Evolutionary conservation across 208 protist species (phyloP).

Genomic region (Trypanosoma scelopori): DNA sequence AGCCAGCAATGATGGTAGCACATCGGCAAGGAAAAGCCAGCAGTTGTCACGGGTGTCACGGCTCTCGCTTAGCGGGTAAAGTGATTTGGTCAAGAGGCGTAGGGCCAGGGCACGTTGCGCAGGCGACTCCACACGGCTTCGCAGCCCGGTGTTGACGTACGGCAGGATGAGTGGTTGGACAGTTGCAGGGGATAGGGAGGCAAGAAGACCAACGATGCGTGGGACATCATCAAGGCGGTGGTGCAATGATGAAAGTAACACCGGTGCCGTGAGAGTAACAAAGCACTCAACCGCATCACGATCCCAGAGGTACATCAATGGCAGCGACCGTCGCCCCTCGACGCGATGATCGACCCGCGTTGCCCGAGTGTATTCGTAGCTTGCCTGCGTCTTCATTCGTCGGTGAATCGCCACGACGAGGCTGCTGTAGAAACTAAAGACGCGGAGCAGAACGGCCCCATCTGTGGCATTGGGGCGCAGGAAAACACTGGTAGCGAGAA

Average conservation of each 20-base stretch:
- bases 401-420: conserved; percentile 33
- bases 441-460: conserved; percentile 18
- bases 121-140: conserved; percentile 34
- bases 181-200: conserved; percentile 38
- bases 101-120: conserved; percentile 32
- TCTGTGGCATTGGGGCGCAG: conserved; percentile 48
- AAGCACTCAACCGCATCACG: conserved; percentile 42
- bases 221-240: conserved; percentile 23
- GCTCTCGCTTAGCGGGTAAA: conserved; percentile 20
- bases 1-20: conserved; percentile 23
- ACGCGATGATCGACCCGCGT: not conserved
- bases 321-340: not conserved
- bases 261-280: conserved; percentile 46
- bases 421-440: conserved; percentile 43
- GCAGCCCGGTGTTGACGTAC: conserved; percentile 35
- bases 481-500: conserved; percentile 70
- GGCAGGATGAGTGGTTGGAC: conserved; percentile 33
- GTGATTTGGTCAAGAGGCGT: conserved; percentile 29
- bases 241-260: conserved; percentile 39
- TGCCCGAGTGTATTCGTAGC: conserved; percentile 2
- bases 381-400: conserved; percentile 16
- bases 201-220: conserved; percentile 34
- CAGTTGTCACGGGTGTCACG: conserved; percentile 28
- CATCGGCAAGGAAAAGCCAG: conserved; percentile 31
- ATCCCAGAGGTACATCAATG: conserved; percentile 36